These are phyloP conservation scores for Eucalyptus curtisii DNA, from an alignment of 345 rosid species.

Conservation along the genomic window DNA sequence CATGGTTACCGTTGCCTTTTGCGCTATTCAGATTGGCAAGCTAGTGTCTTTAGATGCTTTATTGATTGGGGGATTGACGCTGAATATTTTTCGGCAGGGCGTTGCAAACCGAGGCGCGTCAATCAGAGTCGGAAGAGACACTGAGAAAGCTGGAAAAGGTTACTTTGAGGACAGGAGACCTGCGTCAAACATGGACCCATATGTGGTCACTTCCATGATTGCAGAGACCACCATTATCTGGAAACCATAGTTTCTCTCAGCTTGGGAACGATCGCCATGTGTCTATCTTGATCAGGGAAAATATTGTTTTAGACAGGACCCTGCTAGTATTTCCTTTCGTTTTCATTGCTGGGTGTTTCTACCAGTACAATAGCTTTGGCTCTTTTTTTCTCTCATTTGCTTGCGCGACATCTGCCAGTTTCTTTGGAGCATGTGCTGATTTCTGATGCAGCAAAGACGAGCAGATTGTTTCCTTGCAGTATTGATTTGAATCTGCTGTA, in stretches of 20 bases:
- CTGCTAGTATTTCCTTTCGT: neutral
- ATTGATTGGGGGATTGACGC: neutral
- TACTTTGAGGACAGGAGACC: slow-evolving; percentile 89
- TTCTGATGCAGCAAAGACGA: neutral
- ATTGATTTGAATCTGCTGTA: neutral
- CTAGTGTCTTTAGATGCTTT: neutral
- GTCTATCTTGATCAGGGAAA: neutral
- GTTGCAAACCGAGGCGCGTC: slow-evolving; percentile 83
- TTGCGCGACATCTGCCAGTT: neutral
- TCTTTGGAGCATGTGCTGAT: neutral
- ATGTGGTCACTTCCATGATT: slow-evolving; percentile 67
- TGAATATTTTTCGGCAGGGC: slow-evolving; percentile 21
- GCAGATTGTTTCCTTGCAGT: neutral
- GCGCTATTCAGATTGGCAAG: neutral
- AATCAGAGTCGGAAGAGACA: slow-evolving; percentile 69
- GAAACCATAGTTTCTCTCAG: slow-evolving; percentile 18
- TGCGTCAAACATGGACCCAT: slow-evolving; percentile 83
- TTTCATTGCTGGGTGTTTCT: neutral
- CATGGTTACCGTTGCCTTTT: rapidly evolving
- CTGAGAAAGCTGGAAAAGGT: slow-evolving; percentile 67
- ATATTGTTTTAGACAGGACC: neutral
- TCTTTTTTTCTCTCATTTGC: neutral
- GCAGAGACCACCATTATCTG: slow-evolving; percentile 71
- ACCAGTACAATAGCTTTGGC: neutral
- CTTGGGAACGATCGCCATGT: neutral